Evolutionary conservation across 179 eudicot species (phyloP), one percentile per base, ranked within the genome.

Genomic region (Corrigiola litoralis): DNA sequence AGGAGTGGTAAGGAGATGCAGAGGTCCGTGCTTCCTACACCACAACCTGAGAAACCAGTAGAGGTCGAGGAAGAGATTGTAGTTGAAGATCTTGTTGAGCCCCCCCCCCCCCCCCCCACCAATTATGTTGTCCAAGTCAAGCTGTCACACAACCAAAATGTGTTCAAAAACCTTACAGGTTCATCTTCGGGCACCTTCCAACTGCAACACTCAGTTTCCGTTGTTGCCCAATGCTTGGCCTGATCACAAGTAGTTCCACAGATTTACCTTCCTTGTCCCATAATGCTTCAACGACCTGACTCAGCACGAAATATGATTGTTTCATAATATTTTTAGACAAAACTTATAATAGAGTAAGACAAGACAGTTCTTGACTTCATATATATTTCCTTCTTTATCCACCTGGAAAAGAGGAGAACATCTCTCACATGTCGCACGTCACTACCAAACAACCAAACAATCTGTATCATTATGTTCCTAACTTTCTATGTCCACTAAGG

Each of bases 231-330:
- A 31, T 8, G 27, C 66, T 46, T 61, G 66, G 66, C 28, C 66
- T 45, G 4, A 61, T 27, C 38, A 61, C 21, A 32, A 28, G 53
- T 40, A 61, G 12, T 53, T 61, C 53, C 32, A 61, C 49, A 44
- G 53, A 8, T 45, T 61, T 45, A 53, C 66, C 66, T 61, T 61
- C 66, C 34, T 45, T 61, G 40, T 61, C 51, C 66, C 66, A 45
- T 17, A 61, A 45, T 8, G 54, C 66, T 28, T 61, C 66, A 16
- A 44, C 24, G 20, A 61, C 21, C 66, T 61, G 66, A 44, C 40
- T 29, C 31, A 61, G 28, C 28, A 61, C 14, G 13, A 7, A 45
- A 24, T 18, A 11, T 58, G 33, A 9, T 29, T 12, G 11, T 54
- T 38, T 11, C 5, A 31, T 54, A 42, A 14, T 6, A n/a, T 42